A percentile compares a stretch with the other conserved stretches of the same genome.
Evolutionary conservation across 139 green algal genomes (phyloP).

Genomic region (Zygnema circumcarinatum): DNA sequence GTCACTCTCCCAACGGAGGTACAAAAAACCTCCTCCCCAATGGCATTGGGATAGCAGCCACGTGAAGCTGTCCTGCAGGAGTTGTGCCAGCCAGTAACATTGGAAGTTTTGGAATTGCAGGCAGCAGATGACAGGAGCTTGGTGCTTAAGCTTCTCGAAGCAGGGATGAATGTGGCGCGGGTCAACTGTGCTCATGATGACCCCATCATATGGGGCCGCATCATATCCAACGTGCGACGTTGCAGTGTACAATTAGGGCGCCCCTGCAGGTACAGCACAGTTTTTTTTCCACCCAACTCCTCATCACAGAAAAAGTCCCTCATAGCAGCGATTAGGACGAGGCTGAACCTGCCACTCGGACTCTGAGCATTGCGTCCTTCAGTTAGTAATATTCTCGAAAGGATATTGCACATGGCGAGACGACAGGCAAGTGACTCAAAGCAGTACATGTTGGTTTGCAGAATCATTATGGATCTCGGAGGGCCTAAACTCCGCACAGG

Average conservation of each 20-base stretch:
- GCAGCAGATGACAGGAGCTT: slow-evolving; percentile 23
- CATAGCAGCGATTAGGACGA: no score
- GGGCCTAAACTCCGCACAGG: slow-evolving; percentile 53
- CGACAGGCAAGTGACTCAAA: no score
- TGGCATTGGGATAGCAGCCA: no score
- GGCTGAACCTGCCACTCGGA: no score
- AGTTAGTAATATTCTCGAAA: no score
- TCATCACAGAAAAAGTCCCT: neutral
- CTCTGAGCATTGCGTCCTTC: no score
- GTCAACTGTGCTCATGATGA: slow-evolving; percentile 57
- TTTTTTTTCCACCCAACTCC: no score
- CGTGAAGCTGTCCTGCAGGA: no score
- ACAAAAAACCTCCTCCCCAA: neutral
- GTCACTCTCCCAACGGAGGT: slow-evolving; percentile 44
- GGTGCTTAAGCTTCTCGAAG: slow-evolving; percentile 36
- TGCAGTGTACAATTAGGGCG: slow-evolving; percentile 18
- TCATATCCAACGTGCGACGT: slow-evolving; percentile 32
- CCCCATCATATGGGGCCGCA: slow-evolving; percentile 17
- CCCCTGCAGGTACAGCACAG: slow-evolving; percentile 23
- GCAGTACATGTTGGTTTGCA: no score
- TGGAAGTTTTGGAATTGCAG: slow-evolving; percentile 30
- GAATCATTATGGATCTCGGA: slow-evolving; percentile 51
- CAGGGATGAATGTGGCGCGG: slow-evolving; percentile 54
- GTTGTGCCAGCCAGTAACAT: no score
- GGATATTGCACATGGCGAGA: no score